Conservation (phyloP, 192 early-diverging fungal species). For the Phycomyces blakesleeanus region DNA sequence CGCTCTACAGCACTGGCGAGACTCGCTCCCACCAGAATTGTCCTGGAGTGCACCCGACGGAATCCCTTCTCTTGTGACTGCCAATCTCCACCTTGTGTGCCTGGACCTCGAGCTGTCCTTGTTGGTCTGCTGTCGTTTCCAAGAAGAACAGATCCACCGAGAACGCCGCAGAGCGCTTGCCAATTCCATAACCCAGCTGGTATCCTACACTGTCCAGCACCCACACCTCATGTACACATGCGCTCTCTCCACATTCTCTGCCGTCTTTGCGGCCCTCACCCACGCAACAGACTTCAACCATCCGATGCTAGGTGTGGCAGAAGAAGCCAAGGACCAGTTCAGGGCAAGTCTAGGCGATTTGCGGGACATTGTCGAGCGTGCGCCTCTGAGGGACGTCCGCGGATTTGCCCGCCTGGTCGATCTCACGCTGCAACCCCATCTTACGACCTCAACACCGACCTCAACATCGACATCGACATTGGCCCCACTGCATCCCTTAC, state of each 20-base stretch:
- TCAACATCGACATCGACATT: slow-evolving; percentile 7
- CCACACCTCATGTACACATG: slow-evolving; percentile 20
- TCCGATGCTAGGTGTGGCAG: slow-evolving; percentile 8
- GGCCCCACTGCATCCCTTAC: too few relatives aligned
- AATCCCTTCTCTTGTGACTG: slow-evolving; percentile 9
- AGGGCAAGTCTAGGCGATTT: slow-evolving; percentile 14
- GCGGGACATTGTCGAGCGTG: slow-evolving; percentile 9
- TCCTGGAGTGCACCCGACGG: slow-evolving; percentile 14
- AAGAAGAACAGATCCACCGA: slow-evolving; percentile 18
- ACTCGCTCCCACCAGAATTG: slow-evolving; percentile 13
- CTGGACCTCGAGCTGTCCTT: slow-evolving; percentile 30
- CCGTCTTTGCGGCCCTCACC: slow-evolving; percentile 24
- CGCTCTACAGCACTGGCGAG: slow-evolving; percentile 22
- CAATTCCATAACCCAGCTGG: slow-evolving; percentile 30
- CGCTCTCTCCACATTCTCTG: slow-evolving; percentile 12
- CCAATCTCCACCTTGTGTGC: slow-evolving; percentile 30
- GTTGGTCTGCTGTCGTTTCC: slow-evolving; percentile 20
- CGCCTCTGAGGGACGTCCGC: slow-evolving; percentile 16
- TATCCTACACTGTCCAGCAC: slow-evolving; percentile 10
- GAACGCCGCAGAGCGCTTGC: slow-evolving; percentile 22
- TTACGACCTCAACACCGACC: not conserved
- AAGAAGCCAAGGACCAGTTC: slow-evolving; percentile 22
- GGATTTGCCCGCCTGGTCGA: slow-evolving; percentile 17
- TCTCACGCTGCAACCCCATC: slow-evolving; percentile 12
- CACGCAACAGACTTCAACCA: slow-evolving; percentile 27